A percentile compares a stretch with the other conserved stretches of the same genome.
These are phyloP conservation scores for Ilex aquifolium DNA, from an alignment of 257 asterid species.

Conservation along the genomic window DNA sequence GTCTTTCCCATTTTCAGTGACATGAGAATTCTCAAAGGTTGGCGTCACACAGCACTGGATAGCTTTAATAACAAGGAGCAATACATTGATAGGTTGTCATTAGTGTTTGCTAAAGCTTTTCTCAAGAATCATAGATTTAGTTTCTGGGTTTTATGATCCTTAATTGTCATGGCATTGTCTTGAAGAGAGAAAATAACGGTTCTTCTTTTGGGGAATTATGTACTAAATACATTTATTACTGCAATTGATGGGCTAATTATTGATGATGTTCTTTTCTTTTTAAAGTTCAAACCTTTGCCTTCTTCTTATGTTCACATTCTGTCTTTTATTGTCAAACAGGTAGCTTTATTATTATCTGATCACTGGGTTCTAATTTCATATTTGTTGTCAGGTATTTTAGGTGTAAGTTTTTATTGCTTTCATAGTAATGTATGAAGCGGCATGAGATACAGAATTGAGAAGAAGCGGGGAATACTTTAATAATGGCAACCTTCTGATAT, in stretches of 20 bases:
- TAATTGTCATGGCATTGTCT: slow-evolving; percentile 30
- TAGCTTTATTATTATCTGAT: too few species aligned
- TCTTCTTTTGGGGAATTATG: slow-evolving; percentile 26
- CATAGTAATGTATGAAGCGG: too few species aligned
- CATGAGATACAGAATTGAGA: too few species aligned
- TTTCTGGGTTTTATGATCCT: slow-evolving; percentile 27
- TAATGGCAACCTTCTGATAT: too few species aligned
- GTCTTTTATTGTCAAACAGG: too few species aligned
- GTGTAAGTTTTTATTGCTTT: too few species aligned
- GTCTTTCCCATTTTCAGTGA: slow-evolving; percentile 36
- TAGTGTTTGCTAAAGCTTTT: slow-evolving; percentile 33
- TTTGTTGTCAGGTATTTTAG: too few species aligned
- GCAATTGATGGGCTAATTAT: slow-evolving; percentile 23
- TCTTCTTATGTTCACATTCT: too few species aligned
- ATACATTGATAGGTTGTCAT: slow-evolving; percentile 30
- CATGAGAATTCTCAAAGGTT: slow-evolving; percentile 31
- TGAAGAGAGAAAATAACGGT: slow-evolving; percentile 36
- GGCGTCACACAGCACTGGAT: slow-evolving; percentile 41
- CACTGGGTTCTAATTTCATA: too few species aligned
- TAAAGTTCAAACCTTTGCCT: too few species aligned
- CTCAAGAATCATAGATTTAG: slow-evolving; percentile 27
- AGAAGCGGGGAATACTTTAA: too few species aligned
- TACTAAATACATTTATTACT: slow-evolving; percentile 35
- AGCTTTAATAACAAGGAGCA: slow-evolving; percentile 45
- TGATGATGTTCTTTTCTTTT: neutral